Base-by-base conservation (phyloP, 2,329 filamentous ascomycete species). In the Beauveria australis region DNA sequence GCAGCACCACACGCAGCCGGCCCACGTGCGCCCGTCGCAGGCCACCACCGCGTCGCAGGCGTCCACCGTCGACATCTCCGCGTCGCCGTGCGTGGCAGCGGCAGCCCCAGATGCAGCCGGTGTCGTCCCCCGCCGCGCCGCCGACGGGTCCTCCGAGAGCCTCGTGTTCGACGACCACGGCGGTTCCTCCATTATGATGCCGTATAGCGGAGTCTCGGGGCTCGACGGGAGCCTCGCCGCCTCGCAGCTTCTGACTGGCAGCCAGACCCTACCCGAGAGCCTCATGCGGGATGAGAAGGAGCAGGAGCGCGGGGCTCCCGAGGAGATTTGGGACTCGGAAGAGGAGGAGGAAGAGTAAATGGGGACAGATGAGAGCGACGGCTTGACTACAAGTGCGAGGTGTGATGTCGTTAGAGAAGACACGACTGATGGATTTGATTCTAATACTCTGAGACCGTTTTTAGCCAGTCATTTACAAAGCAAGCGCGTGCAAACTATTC, bases 261-360 rank as follows among this genome's bases (percentile, higher is more conserved):
- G 80, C 63, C 81, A 83, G 69, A 76, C 81, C 71, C 69, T 85
- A 61, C 77, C 81, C 3, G 76, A 79, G 48, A 79, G 76, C 61
- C 69, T 79, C 60, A 24, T 78, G 8, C 64, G 68, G 33, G 77
- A 78, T 37, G 71, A 72, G 30, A 66, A 63, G 26, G 63, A 57
- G 28, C 26, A 19, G 18, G 33, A 53, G n/a, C 28, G 10, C n/a
- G 33, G 16, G 53, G 26, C 68, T 44, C 66, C 44, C 66, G 26
- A 54, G 12, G 52, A 44, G 52, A 54, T 54, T 8, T 43, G 69
- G 70, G 75, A 75, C 63, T 76, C 72, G 44, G 73, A 76, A 9
- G 70, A 72, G 5, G 69, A 72, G 4, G 68, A 72, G 5, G 68
- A 44, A 22, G 6, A 57, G 22, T 47, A 26, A 30, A 41, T 30